A percentile compares a stretch with the other conserved stretches of the same genome.
These are phyloP conservation scores for Xerocomus amazonicus DNA, from an alignment of 1,284 basidiomycete species.

Conservation along the genomic window DNA sequence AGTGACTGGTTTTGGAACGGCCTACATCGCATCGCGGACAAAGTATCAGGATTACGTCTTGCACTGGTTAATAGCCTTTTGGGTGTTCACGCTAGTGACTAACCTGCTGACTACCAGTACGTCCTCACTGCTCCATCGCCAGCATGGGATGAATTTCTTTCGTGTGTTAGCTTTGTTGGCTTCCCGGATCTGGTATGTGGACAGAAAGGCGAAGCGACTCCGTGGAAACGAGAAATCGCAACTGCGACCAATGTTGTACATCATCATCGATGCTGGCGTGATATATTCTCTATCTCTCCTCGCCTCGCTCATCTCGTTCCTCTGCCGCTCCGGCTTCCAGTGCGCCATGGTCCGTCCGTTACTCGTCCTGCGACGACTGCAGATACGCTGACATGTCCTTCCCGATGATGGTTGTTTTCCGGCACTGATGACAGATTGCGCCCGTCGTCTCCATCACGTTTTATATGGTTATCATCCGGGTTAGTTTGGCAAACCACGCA, in stretches of 20 bases:
- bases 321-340: slow-evolving; percentile 5
- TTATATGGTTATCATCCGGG: slow-evolving; percentile 24
- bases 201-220: slow-evolving; percentile 3
- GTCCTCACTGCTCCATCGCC: neutral
- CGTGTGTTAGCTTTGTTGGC: slow-evolving; percentile 14
- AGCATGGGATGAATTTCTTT: neutral
- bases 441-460: slow-evolving; percentile 24
- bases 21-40: slow-evolving; percentile 5
- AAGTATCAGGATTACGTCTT: slow-evolving; percentile 4
- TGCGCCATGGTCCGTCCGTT: slow-evolving; percentile 14
- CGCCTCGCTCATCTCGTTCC: slow-evolving; percentile 11
- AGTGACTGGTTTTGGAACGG: slow-evolving; percentile 20
- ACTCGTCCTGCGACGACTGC: too few species aligned
- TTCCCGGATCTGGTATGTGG: slow-evolving; percentile 25
- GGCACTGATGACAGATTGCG: slow-evolving; percentile 6
- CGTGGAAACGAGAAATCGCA: slow-evolving; percentile 2
- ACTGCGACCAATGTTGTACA: slow-evolving; percentile 16
- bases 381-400: too few species aligned
- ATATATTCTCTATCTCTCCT: slow-evolving; percentile 25
- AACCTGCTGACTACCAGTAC: slow-evolving; percentile 23
- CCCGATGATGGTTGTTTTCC: too few species aligned
- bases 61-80: slow-evolving; percentile 21
- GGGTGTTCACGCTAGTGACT: slow-evolving; percentile 13
- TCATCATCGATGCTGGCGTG: slow-evolving; percentile 24
- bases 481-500: slow-evolving; percentile 8